A percentile compares a stretch with the other conserved stretches of the same genome.
Evolutionary conservation across 2,329 filamentous ascomycete species (phyloP).

Genomic region (Phaeosphaeria sp.): DNA sequence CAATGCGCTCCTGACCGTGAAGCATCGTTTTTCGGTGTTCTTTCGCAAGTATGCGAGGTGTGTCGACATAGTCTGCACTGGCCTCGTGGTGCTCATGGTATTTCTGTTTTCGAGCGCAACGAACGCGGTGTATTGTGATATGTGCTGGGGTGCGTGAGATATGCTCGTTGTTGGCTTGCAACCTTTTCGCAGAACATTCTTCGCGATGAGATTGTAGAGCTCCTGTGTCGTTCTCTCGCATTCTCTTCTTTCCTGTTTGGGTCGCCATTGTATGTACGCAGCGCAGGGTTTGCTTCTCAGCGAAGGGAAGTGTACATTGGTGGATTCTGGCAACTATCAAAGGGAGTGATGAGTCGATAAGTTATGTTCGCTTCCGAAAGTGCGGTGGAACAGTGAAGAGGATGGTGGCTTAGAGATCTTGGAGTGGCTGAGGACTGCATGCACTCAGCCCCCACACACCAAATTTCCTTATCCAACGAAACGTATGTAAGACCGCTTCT

Average conservation of each 20-base stretch:
- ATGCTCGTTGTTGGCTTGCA: background rate
- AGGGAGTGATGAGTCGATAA: no score
- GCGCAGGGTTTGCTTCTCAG: background rate
- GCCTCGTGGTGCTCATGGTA: background rate
- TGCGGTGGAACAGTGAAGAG: no score
- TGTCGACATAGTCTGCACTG: background rate
- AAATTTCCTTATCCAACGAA: no score
- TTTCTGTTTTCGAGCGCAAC: background rate
- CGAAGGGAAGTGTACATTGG: background rate
- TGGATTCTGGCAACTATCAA: no score
- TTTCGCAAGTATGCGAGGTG: background rate
- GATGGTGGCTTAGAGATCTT: no score
- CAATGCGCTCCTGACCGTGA: conserved; percentile 1
- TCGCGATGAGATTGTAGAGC: background rate
- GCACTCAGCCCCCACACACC: no score
- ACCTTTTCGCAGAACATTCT: background rate
- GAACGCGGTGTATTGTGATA: conserved; percentile 5
- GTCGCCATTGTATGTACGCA: background rate
- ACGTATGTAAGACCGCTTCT: no score
- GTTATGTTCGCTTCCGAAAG: no score
- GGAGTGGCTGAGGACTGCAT: no score
- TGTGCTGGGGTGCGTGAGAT: background rate
- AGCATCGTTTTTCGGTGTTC: background rate
- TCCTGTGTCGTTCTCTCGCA: background rate
- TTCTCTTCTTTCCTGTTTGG: background rate